Conservation (phyloP, 2,329 filamentous ascomycete species). For the Incumbomyces delicatus region DNA sequence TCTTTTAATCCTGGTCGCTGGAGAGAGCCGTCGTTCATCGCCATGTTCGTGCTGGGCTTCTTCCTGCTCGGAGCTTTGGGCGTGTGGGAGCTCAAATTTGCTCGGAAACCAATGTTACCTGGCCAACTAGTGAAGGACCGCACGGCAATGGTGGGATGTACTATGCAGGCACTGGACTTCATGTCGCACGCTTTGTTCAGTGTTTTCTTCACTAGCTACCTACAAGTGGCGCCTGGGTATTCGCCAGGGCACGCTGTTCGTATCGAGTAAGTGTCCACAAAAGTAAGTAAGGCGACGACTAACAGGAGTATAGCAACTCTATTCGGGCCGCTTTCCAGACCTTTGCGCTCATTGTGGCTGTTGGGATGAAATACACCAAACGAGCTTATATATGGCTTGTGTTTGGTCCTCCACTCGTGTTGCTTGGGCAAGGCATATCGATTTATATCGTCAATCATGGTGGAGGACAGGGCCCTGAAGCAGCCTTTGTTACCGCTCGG, state of each 20-base stretch:
- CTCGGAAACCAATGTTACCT: constrained; percentile 26
- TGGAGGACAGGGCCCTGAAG: background rate
- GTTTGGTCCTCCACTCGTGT: constrained; percentile 25
- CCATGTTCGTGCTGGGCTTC: constrained; percentile 42
- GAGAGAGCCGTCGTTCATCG: constrained; percentile 40
- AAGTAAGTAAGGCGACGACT: background rate
- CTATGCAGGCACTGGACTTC: constrained; percentile 29
- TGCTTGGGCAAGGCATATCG: constrained; percentile 27
- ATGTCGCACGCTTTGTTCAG: constrained; percentile 24
- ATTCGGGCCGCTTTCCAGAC: constrained; percentile 30
- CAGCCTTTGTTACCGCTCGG: background rate
- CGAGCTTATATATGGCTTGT: constrained; percentile 27
- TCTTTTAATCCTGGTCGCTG: constrained; percentile 33
- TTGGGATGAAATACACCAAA: constrained; percentile 29
- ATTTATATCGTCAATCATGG: constrained; percentile 19
- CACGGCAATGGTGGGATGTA: constrained; percentile 32
- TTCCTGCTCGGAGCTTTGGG: constrained; percentile 41
- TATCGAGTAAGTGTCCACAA: constrained; percentile 18
- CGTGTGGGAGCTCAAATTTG: constrained; percentile 41
- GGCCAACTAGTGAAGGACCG: constrained; percentile 30
- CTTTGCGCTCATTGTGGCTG: constrained; percentile 20
- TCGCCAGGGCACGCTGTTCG: constrained; percentile 20
- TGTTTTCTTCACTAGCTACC: constrained; percentile 35
- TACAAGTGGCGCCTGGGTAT: constrained; percentile 31
- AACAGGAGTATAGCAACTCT: constrained; percentile 21